Evolutionary conservation across 352 stramenopile genomes (phyloP), one percentile per base, ranked within the genome.

Genomic region (Plasmopara halstedii): DNA sequence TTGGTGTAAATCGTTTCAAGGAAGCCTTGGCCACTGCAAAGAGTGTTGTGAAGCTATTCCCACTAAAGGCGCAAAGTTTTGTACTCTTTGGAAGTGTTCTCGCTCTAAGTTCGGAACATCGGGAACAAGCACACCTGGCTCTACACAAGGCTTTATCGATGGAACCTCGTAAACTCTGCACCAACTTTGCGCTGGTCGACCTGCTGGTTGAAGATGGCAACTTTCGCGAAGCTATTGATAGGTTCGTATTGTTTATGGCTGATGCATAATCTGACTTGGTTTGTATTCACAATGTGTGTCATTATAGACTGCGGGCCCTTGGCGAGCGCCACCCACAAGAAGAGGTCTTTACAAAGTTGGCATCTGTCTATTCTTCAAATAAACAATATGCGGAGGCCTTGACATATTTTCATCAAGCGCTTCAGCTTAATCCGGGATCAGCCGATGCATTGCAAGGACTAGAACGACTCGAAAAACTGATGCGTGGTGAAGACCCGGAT

Each of bases 341-440:
- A 54, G 64, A 86, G 37, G 64, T 93, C 17, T 83, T 85, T 23
- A 78, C 67, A 14, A 90, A 93, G 46, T 64, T 93, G 20, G 81
- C 70, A 10, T 67, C 83, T 36, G 63, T 87, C 13, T 85, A 83
- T 48, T 77, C 73, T 6, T 55, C 89, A 32, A 62, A 83, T 52
- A 84, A 83, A 37, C 70, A 83, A 52, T 85, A 68, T 29, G 62
- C 64, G 0, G 73, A 88, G 23, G 81, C 78, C 2, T 64, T 90
- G 37, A 74, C 66, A 14, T 71, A 76, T 27, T 88, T 87, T 53
- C 76, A 89, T 27, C 67, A 72, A 18, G 67, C 81, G 4, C 40
- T 88, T 48, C 62, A 62, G n/a, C 32, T 88, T 35, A 84, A 85
- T 42, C 69, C 73, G 10, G 57, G 50, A 17, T 84, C 64, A 7